Percentiles rank a stretch among this genome's conserved stretches.
Conservation (phyloP, 768 basidiomycete species). For the Kockovaella imperatae region DNA sequence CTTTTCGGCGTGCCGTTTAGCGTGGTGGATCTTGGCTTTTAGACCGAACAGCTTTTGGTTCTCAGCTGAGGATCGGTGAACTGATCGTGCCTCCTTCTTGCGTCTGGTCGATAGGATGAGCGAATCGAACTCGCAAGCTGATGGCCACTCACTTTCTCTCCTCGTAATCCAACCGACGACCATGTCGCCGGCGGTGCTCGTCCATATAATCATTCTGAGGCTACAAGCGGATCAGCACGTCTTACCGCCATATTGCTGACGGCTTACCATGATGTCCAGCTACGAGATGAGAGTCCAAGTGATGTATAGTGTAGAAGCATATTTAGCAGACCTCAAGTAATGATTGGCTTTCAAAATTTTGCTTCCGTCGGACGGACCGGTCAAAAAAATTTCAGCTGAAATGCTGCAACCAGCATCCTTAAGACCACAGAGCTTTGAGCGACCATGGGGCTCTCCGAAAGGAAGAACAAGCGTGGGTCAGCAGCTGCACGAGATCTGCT, state of each 20-base stretch:
- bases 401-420: no score
- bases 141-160: slow-evolving; percentile 70
- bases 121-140: neutral
- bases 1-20: slow-evolving; percentile 92
- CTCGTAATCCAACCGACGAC: slow-evolving; percentile 88
- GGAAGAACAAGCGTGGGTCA: slow-evolving; percentile 40
- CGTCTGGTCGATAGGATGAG: slow-evolving; percentile 33
- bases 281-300: neutral
- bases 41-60: slow-evolving; percentile 94
- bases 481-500: no score
- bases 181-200: slow-evolving; percentile 95
- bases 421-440: no score
- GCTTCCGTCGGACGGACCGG: slow-evolving; percentile 7
- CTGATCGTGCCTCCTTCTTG: slow-evolving; percentile 47
- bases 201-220: slow-evolving; percentile 97
- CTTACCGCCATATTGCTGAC: neutral
- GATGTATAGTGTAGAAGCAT: neutral
- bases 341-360: slow-evolving; percentile 8
- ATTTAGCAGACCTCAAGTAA: neutral
- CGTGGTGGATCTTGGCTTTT: slow-evolving; percentile 96
- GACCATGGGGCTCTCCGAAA: slow-evolving; percentile 41
- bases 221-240: slow-evolving; percentile 2
- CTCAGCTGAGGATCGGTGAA: slow-evolving; percentile 59
- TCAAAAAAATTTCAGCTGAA: neutral
- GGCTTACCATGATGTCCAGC: slow-evolving; percentile 23